Evolutionary conservation across 257 asterid genomes (phyloP).

Genomic region (Avicennia marina): DNA sequence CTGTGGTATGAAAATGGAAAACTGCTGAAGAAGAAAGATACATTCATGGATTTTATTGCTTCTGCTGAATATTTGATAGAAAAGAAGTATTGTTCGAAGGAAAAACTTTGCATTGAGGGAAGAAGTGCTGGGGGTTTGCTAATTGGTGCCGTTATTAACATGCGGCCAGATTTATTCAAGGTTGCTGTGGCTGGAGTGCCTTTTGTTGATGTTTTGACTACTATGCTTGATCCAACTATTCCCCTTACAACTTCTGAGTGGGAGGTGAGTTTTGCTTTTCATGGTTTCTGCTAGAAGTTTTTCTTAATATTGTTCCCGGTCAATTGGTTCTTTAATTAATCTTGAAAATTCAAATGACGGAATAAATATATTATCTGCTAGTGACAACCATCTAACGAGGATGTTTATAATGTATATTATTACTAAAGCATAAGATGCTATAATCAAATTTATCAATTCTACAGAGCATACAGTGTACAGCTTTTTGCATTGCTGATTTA

Average conservation of each 20-base stretch:
- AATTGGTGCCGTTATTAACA: slow-evolving; percentile 85
- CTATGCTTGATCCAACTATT: slow-evolving; percentile 97
- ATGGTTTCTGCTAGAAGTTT: neutral
- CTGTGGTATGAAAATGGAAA: slow-evolving; percentile 95
- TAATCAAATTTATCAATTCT: too few species aligned
- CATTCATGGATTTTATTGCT: slow-evolving; percentile 86
- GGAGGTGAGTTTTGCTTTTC: slow-evolving; percentile 62
- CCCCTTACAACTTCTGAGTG: slow-evolving; percentile 98
- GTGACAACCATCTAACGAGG: too few species aligned
- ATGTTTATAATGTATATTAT: too few species aligned
- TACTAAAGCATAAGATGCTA: too few species aligned
- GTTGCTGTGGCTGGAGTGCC: slow-evolving; percentile 97
- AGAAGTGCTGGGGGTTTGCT: slow-evolving; percentile 98
- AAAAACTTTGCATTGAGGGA: slow-evolving; percentile 83
- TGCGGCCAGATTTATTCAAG: slow-evolving; percentile 88
- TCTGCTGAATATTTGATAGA: slow-evolving; percentile 81
- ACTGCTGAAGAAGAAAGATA: slow-evolving; percentile 77
- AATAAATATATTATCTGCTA: too few species aligned
- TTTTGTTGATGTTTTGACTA: slow-evolving; percentile 86
- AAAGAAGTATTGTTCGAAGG: slow-evolving; percentile 75
- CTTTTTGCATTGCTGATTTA: too few species aligned
- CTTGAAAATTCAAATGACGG: too few species aligned
- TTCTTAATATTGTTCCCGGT: neutral
- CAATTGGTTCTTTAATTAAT: too few species aligned
- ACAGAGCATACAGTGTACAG: too few species aligned